These are phyloP conservation scores for Calonectria pauciramosa DNA, from an alignment of 2,329 filamentous ascomycete species.

Conservation along the genomic window DNA sequence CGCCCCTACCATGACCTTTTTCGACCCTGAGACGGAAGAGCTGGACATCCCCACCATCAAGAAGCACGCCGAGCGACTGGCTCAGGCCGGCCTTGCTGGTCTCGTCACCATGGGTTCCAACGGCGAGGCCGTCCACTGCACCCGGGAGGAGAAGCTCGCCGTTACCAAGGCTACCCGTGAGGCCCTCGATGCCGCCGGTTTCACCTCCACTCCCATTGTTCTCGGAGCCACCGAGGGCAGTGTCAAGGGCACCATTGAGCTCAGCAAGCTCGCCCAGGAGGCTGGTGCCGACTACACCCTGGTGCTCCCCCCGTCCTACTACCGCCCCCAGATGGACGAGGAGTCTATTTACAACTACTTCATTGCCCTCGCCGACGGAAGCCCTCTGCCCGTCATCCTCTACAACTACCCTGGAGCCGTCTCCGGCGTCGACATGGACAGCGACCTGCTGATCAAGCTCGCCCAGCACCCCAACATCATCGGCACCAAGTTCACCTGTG, in stretches of 20 bases:
- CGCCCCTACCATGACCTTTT: conserved; percentile 92
- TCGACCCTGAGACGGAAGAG: conserved; percentile 86
- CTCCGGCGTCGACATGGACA: conserved; percentile 90
- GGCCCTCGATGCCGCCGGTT: conserved; percentile 85
- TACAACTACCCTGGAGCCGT: conserved; percentile 96
- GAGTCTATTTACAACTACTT: conserved; percentile 81
- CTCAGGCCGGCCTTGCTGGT: conserved; percentile 82
- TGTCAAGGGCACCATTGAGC: conserved; percentile 83
- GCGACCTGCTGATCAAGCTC: conserved; percentile 85
- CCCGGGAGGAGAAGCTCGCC: conserved; percentile 79
- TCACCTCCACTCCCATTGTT: conserved; percentile 81
- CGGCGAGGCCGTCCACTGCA: conserved; percentile 89
- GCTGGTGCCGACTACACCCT: conserved; percentile 86
- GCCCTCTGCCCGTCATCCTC: conserved; percentile 82
- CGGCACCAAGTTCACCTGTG: conserved; percentile 93
- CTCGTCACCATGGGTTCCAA: conserved; percentile 92
- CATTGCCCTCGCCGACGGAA: conserved; percentile 79
- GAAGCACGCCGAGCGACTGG: conserved; percentile 84
- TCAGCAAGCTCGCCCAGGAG: conserved; percentile 74
- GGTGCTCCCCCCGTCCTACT: conserved; percentile 86
- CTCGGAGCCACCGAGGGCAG: conserved; percentile 86
- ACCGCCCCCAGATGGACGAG: conserved; percentile 82
- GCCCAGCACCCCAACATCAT: conserved; percentile 86
- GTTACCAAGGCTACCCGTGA: conserved; percentile 85
- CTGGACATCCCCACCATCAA: conserved; percentile 85